These are phyloP conservation scores for Copromyces sp. DNA, from an alignment of 495 filamentous ascomycete species.

Conservation along the genomic window DNA sequence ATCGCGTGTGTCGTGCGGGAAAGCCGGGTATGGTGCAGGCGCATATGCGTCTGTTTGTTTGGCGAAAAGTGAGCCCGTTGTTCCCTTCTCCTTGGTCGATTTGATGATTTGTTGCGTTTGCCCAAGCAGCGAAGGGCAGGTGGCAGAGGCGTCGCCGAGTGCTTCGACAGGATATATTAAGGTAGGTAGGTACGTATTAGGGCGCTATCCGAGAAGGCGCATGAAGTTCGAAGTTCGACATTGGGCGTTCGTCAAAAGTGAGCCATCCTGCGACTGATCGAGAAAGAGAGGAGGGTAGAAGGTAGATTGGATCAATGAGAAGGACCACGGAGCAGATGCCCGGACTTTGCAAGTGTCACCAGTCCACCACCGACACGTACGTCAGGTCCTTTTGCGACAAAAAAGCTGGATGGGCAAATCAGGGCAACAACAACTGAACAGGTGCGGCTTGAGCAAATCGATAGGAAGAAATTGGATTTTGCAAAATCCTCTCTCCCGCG, in stretches of 20 bases:
- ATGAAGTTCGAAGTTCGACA: background rate
- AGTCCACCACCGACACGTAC: background rate
- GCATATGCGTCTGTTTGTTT: background rate
- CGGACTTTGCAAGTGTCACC: background rate
- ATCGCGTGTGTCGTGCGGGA: background rate
- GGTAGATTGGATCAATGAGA: background rate
- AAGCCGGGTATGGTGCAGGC: background rate
- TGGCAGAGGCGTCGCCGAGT: background rate
- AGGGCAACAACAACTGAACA: background rate
- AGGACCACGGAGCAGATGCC: background rate
- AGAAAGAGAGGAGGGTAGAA: background rate
- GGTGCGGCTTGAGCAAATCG: background rate
- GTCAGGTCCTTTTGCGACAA: background rate
- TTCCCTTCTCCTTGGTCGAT: background rate
- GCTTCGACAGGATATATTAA: background rate
- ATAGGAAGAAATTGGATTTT: background rate
- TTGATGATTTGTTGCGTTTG: background rate
- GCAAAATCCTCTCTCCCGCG: background rate
- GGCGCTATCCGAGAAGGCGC: background rate
- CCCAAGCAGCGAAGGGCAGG: background rate
- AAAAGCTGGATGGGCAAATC: background rate
- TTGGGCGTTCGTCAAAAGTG: background rate
- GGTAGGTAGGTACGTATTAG: background rate
- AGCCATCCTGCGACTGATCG: background rate
- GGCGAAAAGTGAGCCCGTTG: background rate